Percentiles rank a stretch among this genome's conserved stretches.
phyloP scores from a whole-genome alignment of 805 yeast species.

The Kluyveromyces aestuarii region DNA sequence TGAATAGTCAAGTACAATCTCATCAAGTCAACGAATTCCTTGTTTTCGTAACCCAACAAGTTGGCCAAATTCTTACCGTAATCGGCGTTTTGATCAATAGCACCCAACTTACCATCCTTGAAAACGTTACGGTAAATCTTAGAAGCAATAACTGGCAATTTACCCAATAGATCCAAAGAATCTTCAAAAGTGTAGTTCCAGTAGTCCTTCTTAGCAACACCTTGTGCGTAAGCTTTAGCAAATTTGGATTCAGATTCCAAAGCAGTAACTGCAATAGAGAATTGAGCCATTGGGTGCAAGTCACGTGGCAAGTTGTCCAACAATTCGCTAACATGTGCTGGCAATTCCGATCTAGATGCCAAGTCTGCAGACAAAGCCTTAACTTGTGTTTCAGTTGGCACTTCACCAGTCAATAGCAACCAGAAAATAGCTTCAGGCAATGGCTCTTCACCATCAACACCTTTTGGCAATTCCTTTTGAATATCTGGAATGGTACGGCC shows the following conservation, averaged over 20 bases:
- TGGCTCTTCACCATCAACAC: constrained; percentile 57
- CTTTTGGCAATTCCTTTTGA: constrained; percentile 66
- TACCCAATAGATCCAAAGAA: constrained; percentile 70
- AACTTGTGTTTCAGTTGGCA: constrained; percentile 65
- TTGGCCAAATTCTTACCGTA: constrained; percentile 59
- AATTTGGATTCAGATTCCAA: constrained; percentile 75
- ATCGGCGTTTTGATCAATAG: constrained; percentile 46
- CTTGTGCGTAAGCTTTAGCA: constrained; percentile 77
- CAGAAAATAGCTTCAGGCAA: constrained; percentile 78
- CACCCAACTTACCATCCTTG: constrained; percentile 64
- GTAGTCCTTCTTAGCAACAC: constrained; percentile 74
- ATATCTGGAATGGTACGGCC: constrained; percentile 77
- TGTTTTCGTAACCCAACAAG: constrained; percentile 48
- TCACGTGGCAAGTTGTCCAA: constrained; percentile 66
- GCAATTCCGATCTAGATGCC: constrained; percentile 69
- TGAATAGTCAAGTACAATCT: constrained; percentile 75
- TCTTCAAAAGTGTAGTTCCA: constrained; percentile 82
- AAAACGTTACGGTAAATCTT: constrained; percentile 77
- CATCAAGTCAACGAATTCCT: constrained; percentile 69
- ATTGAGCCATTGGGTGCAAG: constrained; percentile 87
- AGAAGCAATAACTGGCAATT: constrained; percentile 73
- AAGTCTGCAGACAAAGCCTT: constrained; percentile 65
- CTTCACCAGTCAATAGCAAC: constrained; percentile 75
- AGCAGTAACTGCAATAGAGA: constrained; percentile 74
- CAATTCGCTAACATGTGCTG: constrained; percentile 66